Percentiles rank a stretch among this genome's conserved stretches.
These are phyloP conservation scores for Bombardia bombarda DNA, from an alignment of 495 filamentous ascomycete species.

Conservation along the genomic window DNA sequence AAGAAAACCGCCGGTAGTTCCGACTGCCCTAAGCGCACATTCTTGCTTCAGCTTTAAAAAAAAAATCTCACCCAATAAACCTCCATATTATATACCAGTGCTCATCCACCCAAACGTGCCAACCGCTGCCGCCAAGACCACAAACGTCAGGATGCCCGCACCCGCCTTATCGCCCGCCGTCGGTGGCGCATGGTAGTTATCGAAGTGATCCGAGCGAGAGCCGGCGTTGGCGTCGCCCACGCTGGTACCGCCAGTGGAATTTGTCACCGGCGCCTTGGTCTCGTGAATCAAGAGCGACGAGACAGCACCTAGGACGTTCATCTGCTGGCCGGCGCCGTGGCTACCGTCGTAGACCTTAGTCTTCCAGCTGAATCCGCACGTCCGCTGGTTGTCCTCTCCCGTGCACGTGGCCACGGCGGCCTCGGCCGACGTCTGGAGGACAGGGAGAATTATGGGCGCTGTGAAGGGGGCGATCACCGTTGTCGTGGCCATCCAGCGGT, in stretches of 20 bases:
- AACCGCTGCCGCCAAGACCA: slow-evolving; percentile 28
- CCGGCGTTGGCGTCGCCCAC: slow-evolving; percentile 56
- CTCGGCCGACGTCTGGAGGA: slow-evolving; percentile 55
- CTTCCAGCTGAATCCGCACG: slow-evolving; percentile 67
- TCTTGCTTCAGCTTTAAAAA: too few species aligned
- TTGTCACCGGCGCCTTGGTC: slow-evolving; percentile 43
- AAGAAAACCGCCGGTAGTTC: too few species aligned
- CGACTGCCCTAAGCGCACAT: too few species aligned
- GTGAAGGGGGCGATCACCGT: slow-evolving; percentile 67
- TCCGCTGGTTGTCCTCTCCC: slow-evolving; percentile 46
- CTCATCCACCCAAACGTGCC: slow-evolving; percentile 43
- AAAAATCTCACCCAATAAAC: too few species aligned
- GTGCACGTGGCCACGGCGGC: slow-evolving; percentile 66
- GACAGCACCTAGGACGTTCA: slow-evolving; percentile 60
- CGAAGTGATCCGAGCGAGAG: slow-evolving; percentile 15
- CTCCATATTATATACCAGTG: slow-evolving; percentile 13
- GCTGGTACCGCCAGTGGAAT: slow-evolving; percentile 55
- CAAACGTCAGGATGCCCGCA: slow-evolving; percentile 54
- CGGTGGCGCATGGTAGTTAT: slow-evolving; percentile 22
- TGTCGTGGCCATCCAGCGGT: slow-evolving; percentile 69
- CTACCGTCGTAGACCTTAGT: slow-evolving; percentile 49
- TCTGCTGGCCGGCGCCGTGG: slow-evolving; percentile 58
- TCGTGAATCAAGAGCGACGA: slow-evolving; percentile 41
- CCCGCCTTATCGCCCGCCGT: slow-evolving; percentile 57
- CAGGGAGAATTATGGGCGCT: slow-evolving; percentile 50